phyloP scores from a whole-genome alignment of 2,329 filamentous ascomycete species.

The Ophiostoma sp. region DNA sequence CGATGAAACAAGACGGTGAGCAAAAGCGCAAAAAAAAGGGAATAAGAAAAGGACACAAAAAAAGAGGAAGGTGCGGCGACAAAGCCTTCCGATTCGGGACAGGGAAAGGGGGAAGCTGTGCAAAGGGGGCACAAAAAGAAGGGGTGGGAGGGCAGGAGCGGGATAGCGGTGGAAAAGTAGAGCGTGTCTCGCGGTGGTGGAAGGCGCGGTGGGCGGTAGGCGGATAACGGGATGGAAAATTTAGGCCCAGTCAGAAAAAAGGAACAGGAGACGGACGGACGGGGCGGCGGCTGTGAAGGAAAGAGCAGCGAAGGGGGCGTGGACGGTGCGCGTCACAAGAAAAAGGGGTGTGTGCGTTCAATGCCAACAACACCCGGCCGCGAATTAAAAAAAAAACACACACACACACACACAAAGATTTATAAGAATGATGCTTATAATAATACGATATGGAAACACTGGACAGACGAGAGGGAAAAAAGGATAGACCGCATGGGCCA shows the following conservation, averaged over 20 bases:
- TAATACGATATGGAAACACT: constrained; percentile 2
- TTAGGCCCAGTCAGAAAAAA: constrained; percentile 18
- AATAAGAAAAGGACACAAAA: not conserved
- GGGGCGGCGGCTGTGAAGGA: constrained; percentile 26
- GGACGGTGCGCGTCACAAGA: constrained; percentile 11
- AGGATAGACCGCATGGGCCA: not conserved
- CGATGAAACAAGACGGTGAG: not conserved
- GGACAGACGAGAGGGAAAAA: not conserved
- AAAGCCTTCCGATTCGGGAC: constrained; percentile 11
- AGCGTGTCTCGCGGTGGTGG: constrained; percentile 25
- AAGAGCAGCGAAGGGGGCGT: constrained; percentile 13
- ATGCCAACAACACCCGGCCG: not conserved
- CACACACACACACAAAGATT: too few species aligned
- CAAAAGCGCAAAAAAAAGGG: not conserved
- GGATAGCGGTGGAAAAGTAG: constrained; percentile 18
- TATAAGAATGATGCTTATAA: not conserved
- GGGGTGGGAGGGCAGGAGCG: constrained; percentile 13
- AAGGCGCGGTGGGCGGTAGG: constrained; percentile 30
- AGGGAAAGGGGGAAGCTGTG: constrained; percentile 8
- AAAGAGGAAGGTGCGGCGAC: not conserved
- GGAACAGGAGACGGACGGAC: constrained; percentile 26
- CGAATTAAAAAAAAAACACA: not conserved
- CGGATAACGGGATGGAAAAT: constrained; percentile 31
- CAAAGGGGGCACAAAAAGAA: constrained; percentile 13
- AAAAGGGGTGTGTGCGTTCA: constrained; percentile 16